Conservation (phyloP, 1,284 basidiomycete genomes). For the Cystobasidium sp. region DNA sequence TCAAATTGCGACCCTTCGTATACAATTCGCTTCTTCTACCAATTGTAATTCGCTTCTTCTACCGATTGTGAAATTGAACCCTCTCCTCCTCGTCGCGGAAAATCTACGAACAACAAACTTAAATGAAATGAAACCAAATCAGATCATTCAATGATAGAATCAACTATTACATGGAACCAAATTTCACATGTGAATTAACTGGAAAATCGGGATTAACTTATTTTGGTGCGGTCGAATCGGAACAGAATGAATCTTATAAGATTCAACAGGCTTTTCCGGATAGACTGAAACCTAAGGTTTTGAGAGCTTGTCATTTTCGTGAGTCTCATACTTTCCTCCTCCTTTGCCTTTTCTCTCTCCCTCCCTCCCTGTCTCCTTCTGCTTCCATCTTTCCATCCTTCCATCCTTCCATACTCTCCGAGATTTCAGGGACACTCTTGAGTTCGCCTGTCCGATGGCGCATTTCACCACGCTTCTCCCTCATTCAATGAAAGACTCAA, state of each 20-base stretch:
- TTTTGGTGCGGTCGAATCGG: constrained; percentile 89
- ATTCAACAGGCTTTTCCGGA: constrained; percentile 90
- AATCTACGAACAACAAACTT: too few relatives aligned
- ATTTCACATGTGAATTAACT: constrained; percentile 93
- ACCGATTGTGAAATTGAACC: too few relatives aligned
- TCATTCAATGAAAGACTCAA: too few relatives aligned
- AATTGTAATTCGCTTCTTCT: too few relatives aligned
- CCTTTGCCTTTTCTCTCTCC: constrained; percentile 34
- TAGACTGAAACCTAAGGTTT: constrained; percentile 85
- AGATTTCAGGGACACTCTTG: background rate
- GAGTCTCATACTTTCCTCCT: constrained; percentile 58
- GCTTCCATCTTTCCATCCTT: background rate
- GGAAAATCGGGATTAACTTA: constrained; percentile 91
- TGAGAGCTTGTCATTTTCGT: constrained; percentile 95
- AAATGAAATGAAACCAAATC: too few relatives aligned
- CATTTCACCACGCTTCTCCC: too few relatives aligned
- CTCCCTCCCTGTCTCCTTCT: constrained; percentile 21
- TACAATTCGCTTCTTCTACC: too few relatives aligned
- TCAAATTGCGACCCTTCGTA: too few relatives aligned
- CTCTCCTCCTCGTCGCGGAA: too few relatives aligned
- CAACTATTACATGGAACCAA: constrained; percentile 88
- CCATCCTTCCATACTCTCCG: constrained; percentile 15
- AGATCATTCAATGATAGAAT: constrained; percentile 88
- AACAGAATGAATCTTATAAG: constrained; percentile 81
- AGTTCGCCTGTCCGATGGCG: too few relatives aligned